Conservation (phyloP, 345 rosid species). For the Arabidopsis thaliana region TAIR10.1 NC_003074.8:5291001-5291500, state of each 20-base stretch:
- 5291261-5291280: conserved; percentile 85
- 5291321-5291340: not conserved
- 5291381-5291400: not conserved
- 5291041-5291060: not conserved
- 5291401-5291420: conserved; percentile 59
- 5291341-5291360: not conserved
- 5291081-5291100: conserved; percentile 25
- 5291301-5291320: conserved; percentile 77
- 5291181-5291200: conserved; percentile 45
- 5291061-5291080: not conserved
- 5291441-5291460: conserved; percentile 93
- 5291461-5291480: conserved; percentile 80
- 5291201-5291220: conserved; percentile 61
- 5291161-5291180: conserved; percentile 39
- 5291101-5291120: conserved; percentile 46
- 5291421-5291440: conserved; percentile 82
- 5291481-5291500: conserved; percentile 83
- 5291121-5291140: conserved; percentile 49
- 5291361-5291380: not conserved
- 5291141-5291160: conserved; percentile 42
- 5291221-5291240: conserved; percentile 93
- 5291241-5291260: conserved; percentile 90
- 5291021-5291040: conserved; percentile 8
- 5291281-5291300: conserved; percentile 98
- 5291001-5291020: conserved; percentile 9